Percentiles rank a stretch among this genome's conserved stretches.
phyloP scores from a whole-genome alignment of 2,329 filamentous ascomycete species.

The Colletotrichum sp. region DNA sequence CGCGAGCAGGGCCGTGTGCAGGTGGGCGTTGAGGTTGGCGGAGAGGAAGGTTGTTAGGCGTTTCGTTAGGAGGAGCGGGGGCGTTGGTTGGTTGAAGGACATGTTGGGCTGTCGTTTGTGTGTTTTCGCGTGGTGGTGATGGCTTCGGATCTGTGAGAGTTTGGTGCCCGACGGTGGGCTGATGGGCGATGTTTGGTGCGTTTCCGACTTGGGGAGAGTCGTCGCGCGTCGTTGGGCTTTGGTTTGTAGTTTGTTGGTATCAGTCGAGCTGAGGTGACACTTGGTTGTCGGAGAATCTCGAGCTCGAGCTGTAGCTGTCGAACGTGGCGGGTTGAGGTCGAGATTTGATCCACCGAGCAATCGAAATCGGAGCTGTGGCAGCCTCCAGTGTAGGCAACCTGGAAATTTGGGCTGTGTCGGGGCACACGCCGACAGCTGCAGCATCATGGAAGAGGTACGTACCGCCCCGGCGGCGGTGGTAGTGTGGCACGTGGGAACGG shows the following conservation, averaged over 20 bases:
- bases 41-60: constrained; percentile 67
- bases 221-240: background rate
- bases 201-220: fast-evolving
- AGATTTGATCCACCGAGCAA: background rate
- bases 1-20: constrained; percentile 65
- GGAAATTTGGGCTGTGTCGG: background rate
- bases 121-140: background rate
- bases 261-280: background rate
- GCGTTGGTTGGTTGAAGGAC: constrained; percentile 46
- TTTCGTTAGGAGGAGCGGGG: constrained; percentile 68
- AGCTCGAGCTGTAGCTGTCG: background rate
- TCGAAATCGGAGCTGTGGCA: background rate
- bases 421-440: background rate
- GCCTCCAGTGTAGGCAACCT: background rate
- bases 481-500: background rate
- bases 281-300: background rate
- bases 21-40: constrained; percentile 59
- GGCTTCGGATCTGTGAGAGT: background rate
- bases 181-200: background rate
- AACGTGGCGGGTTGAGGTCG: background rate
- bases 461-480: background rate
- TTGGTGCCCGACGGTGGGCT: background rate
- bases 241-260: fast-evolving
- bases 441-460: background rate
- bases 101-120: constrained; percentile 25